A percentile compares a stretch with the other conserved stretches of the same genome.
These are phyloP conservation scores for Hippophae tibetana DNA, from an alignment of 306 rosid species.

Conservation along the genomic window DNA sequence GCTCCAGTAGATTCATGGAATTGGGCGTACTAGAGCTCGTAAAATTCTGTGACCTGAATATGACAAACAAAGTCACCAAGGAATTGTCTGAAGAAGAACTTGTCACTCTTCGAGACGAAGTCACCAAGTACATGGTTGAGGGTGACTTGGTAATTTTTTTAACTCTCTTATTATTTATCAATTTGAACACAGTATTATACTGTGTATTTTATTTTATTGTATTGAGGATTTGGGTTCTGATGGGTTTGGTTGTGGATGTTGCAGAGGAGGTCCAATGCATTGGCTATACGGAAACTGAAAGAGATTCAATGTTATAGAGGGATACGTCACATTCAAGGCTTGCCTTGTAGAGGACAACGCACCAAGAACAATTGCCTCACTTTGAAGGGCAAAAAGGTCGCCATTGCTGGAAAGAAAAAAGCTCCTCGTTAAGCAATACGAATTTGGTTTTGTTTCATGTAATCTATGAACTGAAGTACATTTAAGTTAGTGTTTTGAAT, in stretches of 20 bases:
- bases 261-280: constrained; percentile 81
- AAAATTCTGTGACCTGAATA: constrained; percentile 49
- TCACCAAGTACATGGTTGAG: constrained; percentile 76
- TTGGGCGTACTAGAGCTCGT: constrained; percentile 63
- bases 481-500: too few species aligned
- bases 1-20: constrained; percentile 82
- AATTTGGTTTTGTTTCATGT: not conserved
- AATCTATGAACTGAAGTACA: not conserved
- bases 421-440: constrained; percentile 20
- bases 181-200: not conserved
- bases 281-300: constrained; percentile 76
- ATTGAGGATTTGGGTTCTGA: not conserved
- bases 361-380: constrained; percentile 91
- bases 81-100: constrained; percentile 77
- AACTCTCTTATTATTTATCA: not conserved
- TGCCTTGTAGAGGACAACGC: constrained; percentile 89
- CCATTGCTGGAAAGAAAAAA: constrained; percentile 88
- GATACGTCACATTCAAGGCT: constrained; percentile 73
- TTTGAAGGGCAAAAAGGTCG: constrained; percentile 81
- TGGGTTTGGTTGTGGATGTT: constrained; percentile 7
- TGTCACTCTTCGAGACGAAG: constrained; percentile 62
- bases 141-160: constrained; percentile 61
- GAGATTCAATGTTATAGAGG: constrained; percentile 96
- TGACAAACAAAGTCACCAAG: constrained; percentile 80
- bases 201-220: not conserved